Percentiles rank a stretch among this genome's conserved stretches.
These are phyloP conservation scores for Helotiales sp. DNA, from an alignment of 2,329 filamentous ascomycete species.

Conservation along the genomic window DNA sequence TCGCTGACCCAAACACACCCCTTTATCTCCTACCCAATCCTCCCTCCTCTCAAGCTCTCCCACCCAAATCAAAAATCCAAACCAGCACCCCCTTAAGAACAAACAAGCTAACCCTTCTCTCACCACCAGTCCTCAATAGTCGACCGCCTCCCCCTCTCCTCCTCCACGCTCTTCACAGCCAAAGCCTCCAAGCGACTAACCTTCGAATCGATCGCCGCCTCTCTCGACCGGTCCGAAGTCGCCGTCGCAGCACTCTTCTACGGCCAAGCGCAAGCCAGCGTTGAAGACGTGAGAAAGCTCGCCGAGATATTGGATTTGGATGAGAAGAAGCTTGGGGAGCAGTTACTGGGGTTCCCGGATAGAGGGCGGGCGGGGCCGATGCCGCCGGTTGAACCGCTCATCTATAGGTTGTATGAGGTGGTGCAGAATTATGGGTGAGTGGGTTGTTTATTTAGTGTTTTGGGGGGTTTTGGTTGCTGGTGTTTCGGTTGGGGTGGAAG, in stretches of 20 bases:
- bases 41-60: neutral
- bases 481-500: neutral
- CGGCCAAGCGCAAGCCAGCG: constrained; percentile 76
- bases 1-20: too few species aligned
- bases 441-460: neutral
- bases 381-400: constrained; percentile 83
- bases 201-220: constrained; percentile 77
- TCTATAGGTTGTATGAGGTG: constrained; percentile 75
- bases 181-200: constrained; percentile 77
- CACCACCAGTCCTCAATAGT: constrained; percentile 63
- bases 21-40: too few species aligned
- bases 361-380: constrained; percentile 79
- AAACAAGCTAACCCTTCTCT: neutral
- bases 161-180: constrained; percentile 76
- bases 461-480: neutral
- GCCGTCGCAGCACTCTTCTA: constrained; percentile 90
- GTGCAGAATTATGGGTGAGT: constrained; percentile 83
- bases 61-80: neutral
- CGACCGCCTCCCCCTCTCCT: constrained; percentile 71
- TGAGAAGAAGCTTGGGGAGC: constrained; percentile 58
- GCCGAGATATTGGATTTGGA: constrained; percentile 67
- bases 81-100: neutral
- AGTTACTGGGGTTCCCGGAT: constrained; percentile 73
- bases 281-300: constrained; percentile 71
- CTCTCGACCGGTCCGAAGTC: constrained; percentile 83